Conservation (phyloP, 352 stramenopile species). For the Pythium folliculosum region DNA sequence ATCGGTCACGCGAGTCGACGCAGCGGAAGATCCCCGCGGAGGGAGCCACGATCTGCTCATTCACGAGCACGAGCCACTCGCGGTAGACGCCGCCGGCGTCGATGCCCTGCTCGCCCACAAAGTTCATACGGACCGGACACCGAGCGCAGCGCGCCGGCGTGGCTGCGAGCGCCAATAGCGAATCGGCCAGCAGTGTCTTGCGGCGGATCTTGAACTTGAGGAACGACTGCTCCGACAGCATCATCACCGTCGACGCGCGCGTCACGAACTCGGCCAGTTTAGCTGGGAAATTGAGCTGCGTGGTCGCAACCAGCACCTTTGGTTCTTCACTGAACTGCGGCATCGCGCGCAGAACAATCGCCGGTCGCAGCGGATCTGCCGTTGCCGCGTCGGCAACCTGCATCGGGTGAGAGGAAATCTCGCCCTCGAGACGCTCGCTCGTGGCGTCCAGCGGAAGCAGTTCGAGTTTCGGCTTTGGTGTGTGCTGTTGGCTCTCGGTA, state of each 20-base stretch:
- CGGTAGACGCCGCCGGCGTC: constrained; percentile 77
- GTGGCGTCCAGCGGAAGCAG: constrained; percentile 1
- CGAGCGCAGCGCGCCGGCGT: not conserved
- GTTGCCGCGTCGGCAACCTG: not conserved
- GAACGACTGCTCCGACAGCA: not conserved
- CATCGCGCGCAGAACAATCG: not conserved
- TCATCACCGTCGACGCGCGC: constrained; percentile 1
- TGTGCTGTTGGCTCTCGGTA: not conserved
- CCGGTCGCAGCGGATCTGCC: not conserved
- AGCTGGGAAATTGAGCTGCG: constrained; percentile 30
- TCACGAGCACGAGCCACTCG: constrained; percentile 78
- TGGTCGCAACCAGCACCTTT: constrained; percentile 9
- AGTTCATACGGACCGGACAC: constrained; percentile 52
- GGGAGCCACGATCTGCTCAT: constrained; percentile 39
- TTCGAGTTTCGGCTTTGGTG: not conserved
- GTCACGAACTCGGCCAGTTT: constrained; percentile 24
- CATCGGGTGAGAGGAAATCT: not conserved
- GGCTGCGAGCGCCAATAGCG: constrained; percentile 10
- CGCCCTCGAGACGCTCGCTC: not conserved
- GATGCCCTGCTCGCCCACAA: constrained; percentile 63
- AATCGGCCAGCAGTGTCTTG: constrained; percentile 12
- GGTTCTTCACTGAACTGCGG: not conserved
- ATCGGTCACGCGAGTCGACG: constrained; percentile 42
- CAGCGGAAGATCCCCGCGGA: constrained; percentile 44
- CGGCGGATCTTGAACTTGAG: constrained; percentile 15